Evolutionary conservation across 208 protist species (phyloP).

Genomic region (Wallacemonas rigidus): DNA sequence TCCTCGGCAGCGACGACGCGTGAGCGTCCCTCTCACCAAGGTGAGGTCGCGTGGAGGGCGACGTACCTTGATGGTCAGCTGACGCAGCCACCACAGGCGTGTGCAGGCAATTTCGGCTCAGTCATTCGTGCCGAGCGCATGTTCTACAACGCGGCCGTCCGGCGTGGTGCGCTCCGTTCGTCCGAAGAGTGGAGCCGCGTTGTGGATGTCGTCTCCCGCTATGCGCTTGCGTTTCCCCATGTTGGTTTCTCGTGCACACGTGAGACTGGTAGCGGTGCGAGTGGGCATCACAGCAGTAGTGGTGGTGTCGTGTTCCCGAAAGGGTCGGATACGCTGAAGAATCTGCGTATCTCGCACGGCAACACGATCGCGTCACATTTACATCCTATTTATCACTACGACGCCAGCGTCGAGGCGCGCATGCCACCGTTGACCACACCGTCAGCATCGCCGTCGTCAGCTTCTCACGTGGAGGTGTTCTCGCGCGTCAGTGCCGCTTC

Average conservation of each 20-base stretch:
- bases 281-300: conserved; percentile 2
- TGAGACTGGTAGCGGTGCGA: conserved; percentile 33
- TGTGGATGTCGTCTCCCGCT: conserved; percentile 89
- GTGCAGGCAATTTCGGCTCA: conserved; percentile 85
- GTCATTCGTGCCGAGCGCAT: conserved; percentile 87
- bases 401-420: conserved; percentile 14
- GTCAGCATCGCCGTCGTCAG: background rate
- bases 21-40: background rate
- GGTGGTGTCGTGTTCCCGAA: conserved; percentile 56
- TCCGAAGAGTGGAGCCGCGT: conserved; percentile 94
- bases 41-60: conserved; percentile 50
- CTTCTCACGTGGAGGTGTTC: conserved; percentile 22
- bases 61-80: conserved; percentile 93
- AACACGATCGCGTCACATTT: conserved; percentile 52
- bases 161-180: conserved; percentile 73
- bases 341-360: conserved; percentile 75
- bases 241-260: conserved; percentile 75
- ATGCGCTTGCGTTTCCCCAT: conserved; percentile 81
- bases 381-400: conserved; percentile 53
- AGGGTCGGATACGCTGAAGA: conserved; percentile 62
- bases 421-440: background rate
- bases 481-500: conserved; percentile 26
- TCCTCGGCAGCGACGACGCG: background rate
- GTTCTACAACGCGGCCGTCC: conserved; percentile 87
- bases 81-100: conserved; percentile 68